Conservation (phyloP, 495 filamentous ascomycete genomes). For the Sordaria brevicollis region DNA sequence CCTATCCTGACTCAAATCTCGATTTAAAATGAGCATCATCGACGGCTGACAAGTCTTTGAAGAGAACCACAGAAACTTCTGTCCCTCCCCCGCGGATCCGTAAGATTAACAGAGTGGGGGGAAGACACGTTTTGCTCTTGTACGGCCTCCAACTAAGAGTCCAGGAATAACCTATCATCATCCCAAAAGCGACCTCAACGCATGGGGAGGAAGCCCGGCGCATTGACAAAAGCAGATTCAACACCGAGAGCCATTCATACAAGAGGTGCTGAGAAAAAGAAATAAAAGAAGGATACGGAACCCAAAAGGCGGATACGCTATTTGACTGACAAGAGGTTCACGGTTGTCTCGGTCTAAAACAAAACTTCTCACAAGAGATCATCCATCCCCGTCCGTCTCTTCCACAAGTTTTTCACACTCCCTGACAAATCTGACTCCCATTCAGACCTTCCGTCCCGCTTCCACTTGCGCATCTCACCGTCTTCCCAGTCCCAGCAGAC, state of each 20-base stretch:
- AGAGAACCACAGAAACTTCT: background rate
- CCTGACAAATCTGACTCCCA: too few species aligned
- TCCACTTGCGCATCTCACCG: background rate
- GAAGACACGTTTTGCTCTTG: background rate
- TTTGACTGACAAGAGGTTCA: background rate
- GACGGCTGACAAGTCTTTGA: background rate
- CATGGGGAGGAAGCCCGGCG: background rate
- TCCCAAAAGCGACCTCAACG: background rate
- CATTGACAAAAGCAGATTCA: background rate
- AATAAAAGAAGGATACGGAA: background rate
- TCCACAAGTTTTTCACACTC: background rate
- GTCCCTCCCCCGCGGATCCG: background rate
- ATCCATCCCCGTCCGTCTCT: background rate
- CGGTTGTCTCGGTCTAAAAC: background rate
- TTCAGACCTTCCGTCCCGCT: background rate
- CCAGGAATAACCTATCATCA: background rate
- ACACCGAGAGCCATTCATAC: background rate
- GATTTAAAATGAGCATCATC: background rate
- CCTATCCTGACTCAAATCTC: background rate
- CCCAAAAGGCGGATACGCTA: background rate
- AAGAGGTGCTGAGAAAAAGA: background rate
- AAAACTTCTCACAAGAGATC: background rate
- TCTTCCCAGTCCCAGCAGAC: background rate
- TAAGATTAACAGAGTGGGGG: background rate
- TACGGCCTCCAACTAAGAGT: background rate